phyloP scores from a whole-genome alignment of 345 rosid genomes.

The Excoecaria agallocha region DNA sequence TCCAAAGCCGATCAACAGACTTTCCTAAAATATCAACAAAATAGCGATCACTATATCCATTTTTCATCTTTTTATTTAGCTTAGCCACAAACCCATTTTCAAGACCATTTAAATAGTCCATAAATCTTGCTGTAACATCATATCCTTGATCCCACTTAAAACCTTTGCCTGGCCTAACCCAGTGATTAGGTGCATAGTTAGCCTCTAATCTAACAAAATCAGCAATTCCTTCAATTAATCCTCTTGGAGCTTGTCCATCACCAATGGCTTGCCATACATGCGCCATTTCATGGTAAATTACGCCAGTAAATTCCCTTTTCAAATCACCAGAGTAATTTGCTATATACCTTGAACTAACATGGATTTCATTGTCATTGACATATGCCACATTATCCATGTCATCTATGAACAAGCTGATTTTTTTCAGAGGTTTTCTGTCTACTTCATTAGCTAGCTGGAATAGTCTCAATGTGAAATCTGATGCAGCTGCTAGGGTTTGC shows the following conservation, averaged over 20 bases:
- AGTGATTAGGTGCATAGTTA: slow-evolving; percentile 41
- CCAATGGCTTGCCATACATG: slow-evolving; percentile 78
- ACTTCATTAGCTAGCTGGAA: not conserved
- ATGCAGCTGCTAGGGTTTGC: too few relatives aligned
- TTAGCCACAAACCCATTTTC: slow-evolving; percentile 63
- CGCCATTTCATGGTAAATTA: slow-evolving; percentile 61
- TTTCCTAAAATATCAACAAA: too few relatives aligned
- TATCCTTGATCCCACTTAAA: slow-evolving; percentile 68
- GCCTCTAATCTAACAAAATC: slow-evolving; percentile 66
- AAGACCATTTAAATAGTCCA: slow-evolving; percentile 52
- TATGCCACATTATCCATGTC: slow-evolving; percentile 24
- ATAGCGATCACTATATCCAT: slow-evolving; percentile 32
- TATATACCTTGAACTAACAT: slow-evolving; percentile 21
- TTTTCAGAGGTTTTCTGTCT: slow-evolving; percentile 16
- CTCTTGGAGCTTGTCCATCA: slow-evolving; percentile 37
- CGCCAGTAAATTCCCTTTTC: slow-evolving; percentile 46
- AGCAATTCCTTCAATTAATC: slow-evolving; percentile 62
- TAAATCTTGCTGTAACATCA: slow-evolving; percentile 59
- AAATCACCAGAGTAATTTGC: slow-evolving; percentile 33
- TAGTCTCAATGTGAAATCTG: too few relatives aligned
- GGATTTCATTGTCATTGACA: slow-evolving; percentile 16
- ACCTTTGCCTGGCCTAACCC: slow-evolving; percentile 62
- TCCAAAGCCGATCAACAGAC: too few relatives aligned
- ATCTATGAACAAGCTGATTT: slow-evolving; percentile 24
- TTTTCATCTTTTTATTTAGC: slow-evolving; percentile 61